Base-by-base conservation (phyloP, 768 basidiomycete genomes). In the Boletus sp. region DNA sequence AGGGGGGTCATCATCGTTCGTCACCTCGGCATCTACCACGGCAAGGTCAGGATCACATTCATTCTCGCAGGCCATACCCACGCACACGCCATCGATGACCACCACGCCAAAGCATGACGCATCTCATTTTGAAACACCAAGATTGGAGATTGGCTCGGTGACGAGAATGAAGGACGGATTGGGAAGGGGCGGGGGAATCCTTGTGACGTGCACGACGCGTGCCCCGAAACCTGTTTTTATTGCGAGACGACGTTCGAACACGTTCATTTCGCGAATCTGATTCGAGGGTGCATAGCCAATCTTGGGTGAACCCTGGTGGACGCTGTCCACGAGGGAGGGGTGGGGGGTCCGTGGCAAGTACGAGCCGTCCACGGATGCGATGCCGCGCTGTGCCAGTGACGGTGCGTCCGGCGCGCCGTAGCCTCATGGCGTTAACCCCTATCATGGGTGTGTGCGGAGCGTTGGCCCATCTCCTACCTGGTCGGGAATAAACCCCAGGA, bases 241-340 rank as follows among this genome's bases (percentile, higher is more conserved):
- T 17, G 48, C n/a, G 18, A 14, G 17, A 14, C 41, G 40, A n/a
- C 18, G 54, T 37, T 12, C 37, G 55, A n/a, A 42, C 57, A 62
- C 58, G 56, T 56, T 68, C 64, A 64, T 57, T 53, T 57, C 66
- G 64, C 54, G 56, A 58, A 67, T 66, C 61, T 33, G 56, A 67
- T 59, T 67, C 58, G 52, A 62, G 60, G 66, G 63, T 48, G 44
- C 36, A 24, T 52, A 59, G 52, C 56, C 63, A 65, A 67, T 67
- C 65, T 67, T 24, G 57, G 62, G 62, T 35, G 55, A 24, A 47
- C 51, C 37, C 44, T 60, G n/a, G 46, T 14, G 11, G 40, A 46
- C 47, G 35, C 14, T 29, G 33, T 20, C 60, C 61, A 53, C 51
- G 51, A 51, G 55, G 47, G 17, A 47, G 35, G 18, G 20, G 47